phyloP scores from a whole-genome alignment of 176 grass and related monocot genomes.

The Saccharum officinarum region DNA sequence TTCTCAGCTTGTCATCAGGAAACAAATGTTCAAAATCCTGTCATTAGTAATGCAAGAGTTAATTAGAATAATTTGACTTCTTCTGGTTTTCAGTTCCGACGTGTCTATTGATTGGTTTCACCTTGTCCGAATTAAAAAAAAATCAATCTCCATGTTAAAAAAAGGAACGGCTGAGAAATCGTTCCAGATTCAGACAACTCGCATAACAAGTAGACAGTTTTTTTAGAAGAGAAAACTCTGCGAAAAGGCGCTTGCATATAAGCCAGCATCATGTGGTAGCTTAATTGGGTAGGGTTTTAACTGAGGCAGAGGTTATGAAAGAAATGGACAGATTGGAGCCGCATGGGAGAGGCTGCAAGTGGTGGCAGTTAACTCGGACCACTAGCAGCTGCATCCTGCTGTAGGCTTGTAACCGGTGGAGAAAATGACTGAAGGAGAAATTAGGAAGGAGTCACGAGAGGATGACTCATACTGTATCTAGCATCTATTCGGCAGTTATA shows the following conservation, averaged over 20 bases:
- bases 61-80: background rate
- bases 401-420: background rate
- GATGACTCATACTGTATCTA: background rate
- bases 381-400: background rate
- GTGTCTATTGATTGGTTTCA: background rate
- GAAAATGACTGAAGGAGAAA: background rate
- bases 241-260: background rate
- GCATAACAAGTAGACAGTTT: background rate
- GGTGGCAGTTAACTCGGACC: conserved; percentile 1
- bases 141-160: background rate
- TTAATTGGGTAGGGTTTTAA: background rate
- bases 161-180: background rate
- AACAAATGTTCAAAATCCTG: background rate
- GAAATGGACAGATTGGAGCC: conserved; percentile 3
- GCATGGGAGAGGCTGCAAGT: background rate
- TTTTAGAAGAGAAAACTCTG: background rate
- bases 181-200: background rate
- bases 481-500: background rate
- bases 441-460: background rate
- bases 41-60: background rate
- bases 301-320: background rate
- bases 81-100: background rate
- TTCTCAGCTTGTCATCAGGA: background rate
- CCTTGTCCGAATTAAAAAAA: background rate
- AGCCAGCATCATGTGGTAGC: background rate